phyloP scores from a whole-genome alignment of 495 filamentous ascomycete genomes.

The Hypoxylon subgilvum region DNA sequence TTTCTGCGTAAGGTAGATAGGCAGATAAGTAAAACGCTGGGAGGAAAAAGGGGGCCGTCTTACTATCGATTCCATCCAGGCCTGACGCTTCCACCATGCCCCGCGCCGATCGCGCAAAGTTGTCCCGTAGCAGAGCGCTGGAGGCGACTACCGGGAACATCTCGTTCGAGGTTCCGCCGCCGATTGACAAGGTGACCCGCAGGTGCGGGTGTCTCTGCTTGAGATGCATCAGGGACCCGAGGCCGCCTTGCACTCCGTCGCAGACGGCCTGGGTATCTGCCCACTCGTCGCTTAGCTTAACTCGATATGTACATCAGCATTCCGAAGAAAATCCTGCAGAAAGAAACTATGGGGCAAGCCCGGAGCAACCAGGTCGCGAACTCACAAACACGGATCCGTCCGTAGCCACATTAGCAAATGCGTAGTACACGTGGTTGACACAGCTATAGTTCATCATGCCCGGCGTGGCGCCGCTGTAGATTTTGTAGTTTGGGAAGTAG shows the following conservation, averaged over 20 bases:
- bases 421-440: conserved; percentile 82
- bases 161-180: conserved; percentile 79
- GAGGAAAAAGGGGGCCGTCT: conserved; percentile 32
- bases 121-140: conserved; percentile 64
- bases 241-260: conserved; percentile 76
- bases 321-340: conserved; percentile 15
- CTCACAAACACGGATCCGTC: conserved; percentile 84
- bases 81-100: conserved; percentile 75
- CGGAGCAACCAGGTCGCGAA: conserved; percentile 19
- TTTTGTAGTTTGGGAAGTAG: conserved; percentile 88
- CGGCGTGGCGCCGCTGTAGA: conserved; percentile 79
- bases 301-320: conserved; percentile 38
- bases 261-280: conserved; percentile 81
- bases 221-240: conserved; percentile 75
- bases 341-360: conserved; percentile 4
- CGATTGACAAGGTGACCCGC: conserved; percentile 83
- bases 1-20: conserved; percentile 1
- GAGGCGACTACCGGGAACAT: conserved; percentile 77
- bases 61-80: conserved; percentile 88
- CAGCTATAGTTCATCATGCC: conserved; percentile 70
- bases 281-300: conserved; percentile 83
- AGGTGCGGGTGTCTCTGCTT: conserved; percentile 78
- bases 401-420: conserved; percentile 81
- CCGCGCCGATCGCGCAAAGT: conserved; percentile 74
- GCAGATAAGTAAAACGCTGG: neutral